Conservation (phyloP, 2,329 filamentous ascomycete genomes). For the Neocatenulostroma microsporum region DNA sequence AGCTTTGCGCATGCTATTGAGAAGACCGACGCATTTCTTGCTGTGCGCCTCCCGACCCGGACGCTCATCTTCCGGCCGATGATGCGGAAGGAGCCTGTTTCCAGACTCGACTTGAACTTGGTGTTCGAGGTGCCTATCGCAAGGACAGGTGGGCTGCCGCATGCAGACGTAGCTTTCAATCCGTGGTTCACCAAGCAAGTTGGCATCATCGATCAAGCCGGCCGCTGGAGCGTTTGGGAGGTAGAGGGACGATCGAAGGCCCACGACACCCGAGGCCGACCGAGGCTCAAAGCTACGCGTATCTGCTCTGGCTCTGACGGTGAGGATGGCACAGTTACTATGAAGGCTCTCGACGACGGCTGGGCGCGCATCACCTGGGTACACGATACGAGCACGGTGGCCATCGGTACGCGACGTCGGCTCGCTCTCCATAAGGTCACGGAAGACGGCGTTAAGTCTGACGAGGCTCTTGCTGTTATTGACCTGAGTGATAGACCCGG, state of each 20-base stretch:
- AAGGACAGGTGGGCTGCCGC: slow-evolving; percentile 48
- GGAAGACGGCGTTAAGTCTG: slow-evolving; percentile 12
- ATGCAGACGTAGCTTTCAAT: slow-evolving; percentile 60
- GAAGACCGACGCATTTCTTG: slow-evolving; percentile 39
- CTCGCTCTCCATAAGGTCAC: slow-evolving; percentile 31
- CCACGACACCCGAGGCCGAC: not conserved
- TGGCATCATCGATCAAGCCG: slow-evolving; percentile 56
- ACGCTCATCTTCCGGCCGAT: slow-evolving; percentile 43
- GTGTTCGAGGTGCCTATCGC: slow-evolving; percentile 46
- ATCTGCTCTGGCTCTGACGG: not conserved
- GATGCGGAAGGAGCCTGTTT: slow-evolving; percentile 22
- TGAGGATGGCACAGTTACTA: no score
- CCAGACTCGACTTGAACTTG: slow-evolving; percentile 48
- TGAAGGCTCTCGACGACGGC: slow-evolving; percentile 32
- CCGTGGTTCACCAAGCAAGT: slow-evolving; percentile 54
- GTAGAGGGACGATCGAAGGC: slow-evolving; percentile 27
- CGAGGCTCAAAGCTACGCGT: slow-evolving; percentile 9
- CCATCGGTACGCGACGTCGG: slow-evolving; percentile 45
- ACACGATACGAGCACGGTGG: slow-evolving; percentile 39
- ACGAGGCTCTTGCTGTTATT: slow-evolving; percentile 19
- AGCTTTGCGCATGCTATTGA: slow-evolving; percentile 42
- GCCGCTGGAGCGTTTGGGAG: slow-evolving; percentile 63
- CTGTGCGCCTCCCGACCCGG: slow-evolving; percentile 40
- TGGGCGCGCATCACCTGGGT: slow-evolving; percentile 47
- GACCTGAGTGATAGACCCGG: slow-evolving; percentile 24